Evolutionary conservation across 306 rosid species (phyloP).

Genomic region (Notholithocarpus densiflorus): DNA sequence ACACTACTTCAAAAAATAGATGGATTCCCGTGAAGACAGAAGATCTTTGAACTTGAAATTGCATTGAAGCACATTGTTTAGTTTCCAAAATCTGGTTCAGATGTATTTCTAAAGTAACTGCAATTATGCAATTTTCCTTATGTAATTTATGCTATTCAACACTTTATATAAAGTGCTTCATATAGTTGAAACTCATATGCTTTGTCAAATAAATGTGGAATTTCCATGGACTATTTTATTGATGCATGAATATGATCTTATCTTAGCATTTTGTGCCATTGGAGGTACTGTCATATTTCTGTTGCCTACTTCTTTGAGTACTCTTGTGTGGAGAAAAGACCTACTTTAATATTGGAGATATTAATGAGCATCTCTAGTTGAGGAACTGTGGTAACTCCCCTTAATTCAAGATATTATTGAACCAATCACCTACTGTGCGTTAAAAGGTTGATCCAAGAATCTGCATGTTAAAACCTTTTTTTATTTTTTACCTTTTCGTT

Average conservation of each 20-base stretch:
- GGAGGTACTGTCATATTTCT: background rate
- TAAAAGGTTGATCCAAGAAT: background rate
- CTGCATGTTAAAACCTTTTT: too few relatives aligned
- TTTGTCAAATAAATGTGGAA: background rate
- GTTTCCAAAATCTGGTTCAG: background rate
- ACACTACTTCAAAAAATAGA: too few relatives aligned
- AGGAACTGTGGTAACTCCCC: background rate
- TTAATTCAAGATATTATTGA: background rate
- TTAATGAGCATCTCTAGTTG: background rate
- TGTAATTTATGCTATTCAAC: background rate
- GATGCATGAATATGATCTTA: background rate
- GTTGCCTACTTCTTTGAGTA: background rate
- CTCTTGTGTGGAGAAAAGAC: background rate
- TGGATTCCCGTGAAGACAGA: conserved; percentile 38
- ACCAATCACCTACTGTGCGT: background rate
- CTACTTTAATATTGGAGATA: background rate
- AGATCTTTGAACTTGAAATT: conserved; percentile 32
- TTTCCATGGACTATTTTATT: too few relatives aligned
- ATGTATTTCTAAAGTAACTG: background rate
- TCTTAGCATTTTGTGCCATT: background rate
- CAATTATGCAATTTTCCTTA: conserved; percentile 15
- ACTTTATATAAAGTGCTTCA: conserved; percentile 5
- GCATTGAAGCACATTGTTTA: background rate
- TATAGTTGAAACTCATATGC: background rate
- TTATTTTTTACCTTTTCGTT: too few relatives aligned